Evolutionary conservation across 2,329 filamentous ascomycete species (phyloP).

Genomic region (Clarireedia homoeocarpa): DNA sequence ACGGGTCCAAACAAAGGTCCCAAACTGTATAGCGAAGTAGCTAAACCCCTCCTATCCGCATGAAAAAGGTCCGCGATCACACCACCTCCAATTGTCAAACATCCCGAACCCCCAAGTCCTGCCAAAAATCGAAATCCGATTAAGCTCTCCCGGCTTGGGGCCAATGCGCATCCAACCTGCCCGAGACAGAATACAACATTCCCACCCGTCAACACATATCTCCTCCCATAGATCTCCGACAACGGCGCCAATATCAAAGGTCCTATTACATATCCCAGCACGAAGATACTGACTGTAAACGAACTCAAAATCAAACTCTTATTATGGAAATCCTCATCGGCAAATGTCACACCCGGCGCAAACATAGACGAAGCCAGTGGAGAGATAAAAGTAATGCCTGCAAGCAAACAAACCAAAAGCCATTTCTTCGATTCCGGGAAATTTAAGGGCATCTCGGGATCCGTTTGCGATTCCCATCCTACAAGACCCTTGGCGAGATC

Average conservation of each 20-base stretch:
- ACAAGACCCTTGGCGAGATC: conserved; percentile 47
- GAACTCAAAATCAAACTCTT: conserved; percentile 40
- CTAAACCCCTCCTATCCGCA: conserved; percentile 14
- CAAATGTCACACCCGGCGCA: conserved; percentile 54
- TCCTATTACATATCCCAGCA: conserved; percentile 20
- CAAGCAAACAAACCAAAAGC: conserved; percentile 24
- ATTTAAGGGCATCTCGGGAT: conserved; percentile 52
- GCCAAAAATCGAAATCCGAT: conserved; percentile 54
- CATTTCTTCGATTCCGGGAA: conserved; percentile 30
- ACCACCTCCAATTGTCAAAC: conserved; percentile 22
- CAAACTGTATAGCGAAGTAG: conserved; percentile 15
- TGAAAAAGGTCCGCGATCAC: conserved; percentile 18
- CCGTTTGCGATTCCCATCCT: conserved; percentile 52
- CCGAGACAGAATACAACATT: conserved; percentile 44
- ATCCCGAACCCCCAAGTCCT: conserved; percentile 46
- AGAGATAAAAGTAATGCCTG: conserved; percentile 30
- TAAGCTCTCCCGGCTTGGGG: conserved; percentile 39
- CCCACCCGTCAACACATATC: conserved; percentile 32
- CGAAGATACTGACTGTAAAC: conserved; percentile 44
- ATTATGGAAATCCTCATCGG: conserved; percentile 52
- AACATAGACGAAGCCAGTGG: conserved; percentile 46
- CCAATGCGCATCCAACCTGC: conserved; percentile 47
- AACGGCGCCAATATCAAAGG: conserved; percentile 36
- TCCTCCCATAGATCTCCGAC: conserved; percentile 50
- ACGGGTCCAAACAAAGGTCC: conserved; percentile 30